phyloP scores from a whole-genome alignment of 2,329 filamentous ascomycete species.

The Neofusicoccum kwambonambiense region DNA sequence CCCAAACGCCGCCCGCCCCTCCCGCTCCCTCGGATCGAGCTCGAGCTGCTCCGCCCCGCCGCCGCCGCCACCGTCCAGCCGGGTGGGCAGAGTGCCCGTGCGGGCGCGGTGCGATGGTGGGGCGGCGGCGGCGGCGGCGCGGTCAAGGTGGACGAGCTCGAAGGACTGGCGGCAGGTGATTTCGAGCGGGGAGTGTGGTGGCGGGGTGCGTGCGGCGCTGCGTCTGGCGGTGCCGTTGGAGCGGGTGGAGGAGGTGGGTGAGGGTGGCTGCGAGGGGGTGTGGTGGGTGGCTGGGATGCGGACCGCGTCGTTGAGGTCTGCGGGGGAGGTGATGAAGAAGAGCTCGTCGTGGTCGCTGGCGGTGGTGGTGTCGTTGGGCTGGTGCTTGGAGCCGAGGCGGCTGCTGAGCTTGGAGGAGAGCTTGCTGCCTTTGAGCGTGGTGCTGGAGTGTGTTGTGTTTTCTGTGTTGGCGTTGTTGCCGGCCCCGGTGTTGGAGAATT shows the following conservation, averaged over 20 bases:
- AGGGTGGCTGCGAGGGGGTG: not conserved
- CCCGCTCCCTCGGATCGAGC: not conserved
- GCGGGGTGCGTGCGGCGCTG: not conserved
- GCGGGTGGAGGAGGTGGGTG: not conserved
- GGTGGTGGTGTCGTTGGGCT: not conserved
- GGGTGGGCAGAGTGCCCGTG: not conserved
- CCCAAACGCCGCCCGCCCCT: not conserved
- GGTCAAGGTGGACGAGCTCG: not conserved
- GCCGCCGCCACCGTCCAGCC: not conserved
- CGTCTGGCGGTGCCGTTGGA: not conserved
- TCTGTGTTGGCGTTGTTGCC: not conserved
- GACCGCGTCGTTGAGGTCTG: no score
- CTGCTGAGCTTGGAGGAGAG: not conserved
- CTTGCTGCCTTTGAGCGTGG: not conserved
- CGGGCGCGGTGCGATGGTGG: no score
- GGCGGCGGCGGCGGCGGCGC: not conserved
- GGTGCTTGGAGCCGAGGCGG: not conserved
- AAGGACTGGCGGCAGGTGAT: not conserved
- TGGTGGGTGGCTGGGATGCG: no score
- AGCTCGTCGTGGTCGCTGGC: not conserved
- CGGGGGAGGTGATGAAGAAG: not conserved
- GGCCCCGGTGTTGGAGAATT: not conserved
- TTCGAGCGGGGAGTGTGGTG: not conserved
- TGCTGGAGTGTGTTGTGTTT: not conserved
- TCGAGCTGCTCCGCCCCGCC: not conserved